Evolutionary conservation across 805 yeast genomes (phyloP).

Genomic region (Hanseniaspora guilliermondii): DNA sequence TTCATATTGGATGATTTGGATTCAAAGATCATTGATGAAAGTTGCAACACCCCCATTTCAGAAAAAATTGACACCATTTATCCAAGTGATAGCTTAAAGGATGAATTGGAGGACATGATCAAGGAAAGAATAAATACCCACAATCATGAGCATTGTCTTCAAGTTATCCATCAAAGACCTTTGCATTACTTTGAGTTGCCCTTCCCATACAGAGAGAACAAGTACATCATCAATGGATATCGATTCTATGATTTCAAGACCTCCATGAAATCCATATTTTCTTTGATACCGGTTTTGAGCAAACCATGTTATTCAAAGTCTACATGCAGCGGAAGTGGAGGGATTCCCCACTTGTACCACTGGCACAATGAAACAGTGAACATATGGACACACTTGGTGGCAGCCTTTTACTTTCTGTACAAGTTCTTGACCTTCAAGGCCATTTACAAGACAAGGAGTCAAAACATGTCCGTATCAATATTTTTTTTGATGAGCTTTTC

Average conservation of each 20-base stretch:
- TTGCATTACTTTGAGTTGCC: conserved; percentile 82
- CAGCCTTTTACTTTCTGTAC: conserved; percentile 44
- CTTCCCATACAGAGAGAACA: conserved; percentile 84
- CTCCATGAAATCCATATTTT: conserved; percentile 45
- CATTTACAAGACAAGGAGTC: conserved; percentile 43
- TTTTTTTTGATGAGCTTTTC: conserved; percentile 57
- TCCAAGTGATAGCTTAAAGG: background rate
- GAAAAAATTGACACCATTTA: background rate
- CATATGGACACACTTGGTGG: conserved; percentile 83
- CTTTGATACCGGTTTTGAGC: conserved; percentile 34
- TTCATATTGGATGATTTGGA: background rate
- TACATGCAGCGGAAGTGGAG: background rate
- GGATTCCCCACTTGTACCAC: conserved; percentile 26
- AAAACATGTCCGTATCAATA: conserved; percentile 30
- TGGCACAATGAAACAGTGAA: conserved; percentile 82
- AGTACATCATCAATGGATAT: conserved; percentile 72
- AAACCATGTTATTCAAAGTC: background rate
- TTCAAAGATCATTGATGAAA: background rate
- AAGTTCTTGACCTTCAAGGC: conserved; percentile 31
- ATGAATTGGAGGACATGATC: background rate
- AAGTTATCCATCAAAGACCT: conserved; percentile 34
- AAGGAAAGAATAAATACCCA: conserved; percentile 27
- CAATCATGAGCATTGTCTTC: conserved; percentile 37
- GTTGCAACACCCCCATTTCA: conserved; percentile 5
- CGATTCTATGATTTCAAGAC: conserved; percentile 49